phyloP scores from a whole-genome alignment of 306 rosid species.

The Ormosia emarginata region DNA sequence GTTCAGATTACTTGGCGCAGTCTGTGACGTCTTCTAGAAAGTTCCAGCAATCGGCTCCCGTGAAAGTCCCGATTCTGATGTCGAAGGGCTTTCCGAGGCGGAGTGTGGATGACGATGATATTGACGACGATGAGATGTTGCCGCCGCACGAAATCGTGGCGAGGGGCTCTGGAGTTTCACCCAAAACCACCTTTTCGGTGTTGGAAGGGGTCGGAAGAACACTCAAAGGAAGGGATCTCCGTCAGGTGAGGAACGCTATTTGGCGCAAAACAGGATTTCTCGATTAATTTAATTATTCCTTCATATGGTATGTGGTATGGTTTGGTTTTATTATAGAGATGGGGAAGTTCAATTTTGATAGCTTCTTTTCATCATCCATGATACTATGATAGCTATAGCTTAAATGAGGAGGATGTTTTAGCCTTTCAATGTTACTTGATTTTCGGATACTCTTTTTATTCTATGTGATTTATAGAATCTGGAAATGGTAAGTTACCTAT shows the following conservation, averaged over 20 bases:
- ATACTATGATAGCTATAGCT: background rate
- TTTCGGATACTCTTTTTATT: background rate
- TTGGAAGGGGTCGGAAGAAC: slow-evolving; percentile 91
- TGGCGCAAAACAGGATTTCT: slow-evolving; percentile 87
- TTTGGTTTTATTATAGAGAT: too few species aligned
- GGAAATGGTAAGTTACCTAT: background rate
- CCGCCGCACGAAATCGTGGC: slow-evolving; percentile 85
- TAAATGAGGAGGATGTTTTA: background rate
- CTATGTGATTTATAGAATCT: background rate
- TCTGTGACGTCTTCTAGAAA: slow-evolving; percentile 46
- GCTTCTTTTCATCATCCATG: background rate
- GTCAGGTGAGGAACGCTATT: slow-evolving; percentile 81
- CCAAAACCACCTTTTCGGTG: slow-evolving; percentile 70
- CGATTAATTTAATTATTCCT: slow-evolving; percentile 29
- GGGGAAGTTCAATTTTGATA: slow-evolving; percentile 20
- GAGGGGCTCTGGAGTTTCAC: slow-evolving; percentile 65
- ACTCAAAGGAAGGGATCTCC: slow-evolving; percentile 88
- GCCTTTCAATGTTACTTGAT: background rate
- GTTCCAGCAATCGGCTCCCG: slow-evolving; percentile 73
- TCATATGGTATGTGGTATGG: background rate
- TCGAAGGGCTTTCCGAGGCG: slow-evolving; percentile 30
- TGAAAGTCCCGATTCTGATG: slow-evolving; percentile 63
- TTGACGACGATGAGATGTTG: slow-evolving; percentile 50
- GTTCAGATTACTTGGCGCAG: slow-evolving; percentile 39
- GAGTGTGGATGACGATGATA: slow-evolving; percentile 32